Base-by-base conservation (phyloP, 2,329 filamentous ascomycete genomes). In the Talaromyces marneffei region DNA sequence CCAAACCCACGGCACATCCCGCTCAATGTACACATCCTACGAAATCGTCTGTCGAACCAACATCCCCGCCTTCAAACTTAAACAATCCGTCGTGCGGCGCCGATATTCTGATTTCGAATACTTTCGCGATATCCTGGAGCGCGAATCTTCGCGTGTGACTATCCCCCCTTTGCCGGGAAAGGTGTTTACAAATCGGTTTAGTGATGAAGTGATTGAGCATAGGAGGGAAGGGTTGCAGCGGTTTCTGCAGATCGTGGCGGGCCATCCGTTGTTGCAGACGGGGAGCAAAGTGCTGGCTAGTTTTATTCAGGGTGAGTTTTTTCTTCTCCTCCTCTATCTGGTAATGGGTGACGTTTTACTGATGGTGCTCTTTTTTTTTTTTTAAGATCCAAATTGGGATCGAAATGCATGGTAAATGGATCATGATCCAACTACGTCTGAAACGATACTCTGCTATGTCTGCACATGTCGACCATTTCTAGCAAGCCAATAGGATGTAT, bases 41-140 rank as follows among this genome's bases (percentile, higher is more conserved):
- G 92, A 97, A 78, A 97, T 99, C 73, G 85, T 96, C 70, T 96
- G 94, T 81, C 88, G 90, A 70, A 99, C 94, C 78, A 99, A 99
- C 80, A 99, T 99, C 73, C 94, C 94, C 62, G 92, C 94, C 69
- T 99, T 99, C 85, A 97, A 97, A 81, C 87, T 97, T 69, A 91
- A 92, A 67, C 85, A 90, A 74, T 92, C 87, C 66, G 86, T 87
- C 68, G 94, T 99, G 65, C 91, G 92, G 68, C 87, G 94, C 65
- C 91, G 94, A 57, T 99, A 99, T 82, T 94, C 89, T 61, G 94
- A 99, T 77, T 99, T 99, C 75, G 94, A 99, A 80, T 93, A 96
- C 79, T 99, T 99, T 77, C 90, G 94, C 73, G 94, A 99, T 77
- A 96, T 97, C 66, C 85, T 99, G 63, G 94, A 99, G 84, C 88